phyloP scores from a whole-genome alignment of 305 asterid species.

The Andrographis paniculata region DNA sequence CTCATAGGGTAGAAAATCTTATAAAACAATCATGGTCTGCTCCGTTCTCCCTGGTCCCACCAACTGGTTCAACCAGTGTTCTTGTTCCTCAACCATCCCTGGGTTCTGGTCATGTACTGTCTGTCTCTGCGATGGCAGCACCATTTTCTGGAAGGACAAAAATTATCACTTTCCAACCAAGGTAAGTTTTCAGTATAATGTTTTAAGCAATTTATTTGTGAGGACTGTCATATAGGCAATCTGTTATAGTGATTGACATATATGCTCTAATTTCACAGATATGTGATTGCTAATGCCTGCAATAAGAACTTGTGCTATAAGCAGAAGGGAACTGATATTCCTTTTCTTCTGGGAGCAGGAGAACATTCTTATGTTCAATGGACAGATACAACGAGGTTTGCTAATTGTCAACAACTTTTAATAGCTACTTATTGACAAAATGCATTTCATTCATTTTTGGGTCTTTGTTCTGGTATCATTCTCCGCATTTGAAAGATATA shows the following conservation, averaged over 20 bases:
- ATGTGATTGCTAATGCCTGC: constrained; percentile 91
- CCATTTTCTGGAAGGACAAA: constrained; percentile 91
- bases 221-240: neutral
- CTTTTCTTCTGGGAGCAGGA: constrained; percentile 60
- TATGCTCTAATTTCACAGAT: constrained; percentile 44
- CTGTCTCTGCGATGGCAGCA: constrained; percentile 85
- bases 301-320: constrained; percentile 66
- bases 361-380: constrained; percentile 76
- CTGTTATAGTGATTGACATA: constrained; percentile 16
- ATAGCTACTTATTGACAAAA: neutral
- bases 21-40: constrained; percentile 66
- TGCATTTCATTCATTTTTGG: neutral
- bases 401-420: constrained; percentile 8
- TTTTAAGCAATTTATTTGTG: neutral
- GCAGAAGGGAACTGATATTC: constrained; percentile 85
- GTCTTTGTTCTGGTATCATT: too few relatives aligned
- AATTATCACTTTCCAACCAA: constrained; percentile 83
- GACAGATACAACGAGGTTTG: constrained; percentile 80
- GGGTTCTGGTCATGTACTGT: constrained; percentile 62
- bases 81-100: constrained; percentile 68
- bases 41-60: constrained; percentile 81
- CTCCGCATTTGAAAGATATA: too few relatives aligned
- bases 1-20: constrained; percentile 37
- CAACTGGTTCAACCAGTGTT: constrained; percentile 82
- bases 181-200: constrained; percentile 32